Evolutionary conservation across 306 rosid genomes (phyloP), one percentile per base, ranked within the genome.

Genomic region (Mimosa pudica): DNA sequence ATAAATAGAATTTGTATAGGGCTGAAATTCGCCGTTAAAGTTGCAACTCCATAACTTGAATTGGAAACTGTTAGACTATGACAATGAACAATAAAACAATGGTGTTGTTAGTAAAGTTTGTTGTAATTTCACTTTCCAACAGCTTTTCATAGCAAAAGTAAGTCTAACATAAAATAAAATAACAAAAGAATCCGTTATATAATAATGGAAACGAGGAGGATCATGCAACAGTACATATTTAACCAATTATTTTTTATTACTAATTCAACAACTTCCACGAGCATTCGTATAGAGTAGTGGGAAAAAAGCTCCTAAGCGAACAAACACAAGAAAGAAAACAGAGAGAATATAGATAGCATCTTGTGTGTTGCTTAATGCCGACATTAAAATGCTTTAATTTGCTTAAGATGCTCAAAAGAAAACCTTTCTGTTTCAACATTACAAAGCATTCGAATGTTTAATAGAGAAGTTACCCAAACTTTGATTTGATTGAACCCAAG

Each of bases 381-480:
- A 84, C 92, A 84, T 11, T 47, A 11, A 12, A 47, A 47, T 83
- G 30, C 70, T 79, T 77, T 24, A 24, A 24, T 24, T 24, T 51
- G 67, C 69, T 62, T 57, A 46, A 77, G 83, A 77, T 77, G 75
- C 82, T 82, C 79, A 65, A 70, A 70, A 70, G 72, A 75, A 49
- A 51, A 74, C 80, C 81, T 80, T 90, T 83, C 80, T 70, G 86
- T 83, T 79, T 77, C 78, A 80, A 74, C 60, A 70, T 76, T 79
- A 76, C 47, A 55, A 61, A 82, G 77, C 67, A 78, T 82, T 71
- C 75, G 87, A 86, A 86, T 84, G 90, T 86, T 88, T 83, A 88
- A 80, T 73, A 73, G 73, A 90, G 62, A 86, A 85, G 92, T 82
- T 78, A 86, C 78, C 89, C 85, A 62, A 83, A 79, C 51, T 81